Base-by-base conservation (phyloP, 352 stramenopile genomes). In the Phytophthora cryptogea region DNA sequence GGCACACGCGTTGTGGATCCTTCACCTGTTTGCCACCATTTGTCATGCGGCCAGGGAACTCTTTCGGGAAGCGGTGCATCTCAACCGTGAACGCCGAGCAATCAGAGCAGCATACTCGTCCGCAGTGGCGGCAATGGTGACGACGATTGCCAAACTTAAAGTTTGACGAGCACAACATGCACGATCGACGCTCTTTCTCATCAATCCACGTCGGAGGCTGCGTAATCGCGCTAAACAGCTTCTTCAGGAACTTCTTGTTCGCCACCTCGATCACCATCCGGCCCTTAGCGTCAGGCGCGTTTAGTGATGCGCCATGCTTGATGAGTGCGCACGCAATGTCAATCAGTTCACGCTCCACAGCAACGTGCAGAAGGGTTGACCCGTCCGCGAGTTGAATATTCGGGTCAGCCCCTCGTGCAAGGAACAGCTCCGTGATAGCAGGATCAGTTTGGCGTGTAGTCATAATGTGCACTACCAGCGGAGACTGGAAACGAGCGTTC, bases 41-140 rank as follows among this genome's bases (percentile, higher is more conserved):
- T 30, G 76, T 90, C 46, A 78, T 67, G 9, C 83, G 80, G 14
- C 80, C 83, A 11, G 86, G 80, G 54, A 95, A 95, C 28, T 92
- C 80, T 48, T 92, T 89, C n/a, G 86, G 86, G 68, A 95, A 95
- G 5, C 72, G 76, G 48, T 78, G 84, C 68, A 92, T 81, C 59
- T 95, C 86, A 17, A 95, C 75, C 14, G 81, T 80, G 49, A 88
- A 89, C 9, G 78, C 72, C 43, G 86, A 88, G 68, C 87, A 96
- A 39, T 94, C 83, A 4, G 79, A 89, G 54, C 87, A 96, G 68
- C 87, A 95, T 7, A 96, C 79, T 14, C 87, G 81, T 2, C 82
- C 86, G 35, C 87, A 96, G 74, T 96, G 86, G 17, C 83, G 83
- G 70, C 88, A 95, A 63, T 94, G 81, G 66, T 95, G 86, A 37